Evolutionary conservation across 78 protist genomes (phyloP).

Genomic region (Dictyostelium brefeldianum): DNA sequence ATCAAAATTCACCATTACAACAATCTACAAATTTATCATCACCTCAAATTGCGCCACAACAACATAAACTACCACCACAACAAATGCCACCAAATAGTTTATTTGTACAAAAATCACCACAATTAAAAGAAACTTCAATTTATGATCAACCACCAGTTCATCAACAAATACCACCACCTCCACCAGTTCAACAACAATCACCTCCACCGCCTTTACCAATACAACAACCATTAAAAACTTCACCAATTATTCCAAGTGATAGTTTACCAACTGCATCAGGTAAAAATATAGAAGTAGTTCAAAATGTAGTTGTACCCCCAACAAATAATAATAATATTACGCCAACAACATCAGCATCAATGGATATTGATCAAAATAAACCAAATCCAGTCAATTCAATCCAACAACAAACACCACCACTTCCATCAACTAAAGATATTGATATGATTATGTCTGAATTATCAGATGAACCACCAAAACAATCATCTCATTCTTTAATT

Average conservation of each 20-base stretch:
- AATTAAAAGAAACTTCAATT: background rate
- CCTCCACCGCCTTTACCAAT: background rate
- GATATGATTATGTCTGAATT: slow-evolving; percentile 5
- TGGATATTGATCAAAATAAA: background rate
- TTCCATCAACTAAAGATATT: background rate
- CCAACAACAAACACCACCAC: slow-evolving; percentile 14
- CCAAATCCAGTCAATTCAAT: background rate
- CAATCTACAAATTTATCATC: background rate
- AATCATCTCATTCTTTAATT: background rate
- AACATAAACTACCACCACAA: background rate
- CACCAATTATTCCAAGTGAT: too few species aligned
- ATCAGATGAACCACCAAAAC: slow-evolving; percentile 26
- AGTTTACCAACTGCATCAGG: too few species aligned
- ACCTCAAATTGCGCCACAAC: background rate
- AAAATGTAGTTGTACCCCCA: background rate
- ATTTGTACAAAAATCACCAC: background rate
- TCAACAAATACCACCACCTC: background rate
- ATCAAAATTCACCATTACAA: background rate
- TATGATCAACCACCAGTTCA: background rate
- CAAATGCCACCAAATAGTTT: background rate
- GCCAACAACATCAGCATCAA: slow-evolving; percentile 15
- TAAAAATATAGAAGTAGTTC: too few species aligned
- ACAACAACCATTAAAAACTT: too few species aligned
- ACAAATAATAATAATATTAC: background rate
- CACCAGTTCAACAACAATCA: slow-evolving; percentile 14